phyloP scores from a whole-genome alignment of 208 protist species.

The Trypanosoma vivax region DNA sequence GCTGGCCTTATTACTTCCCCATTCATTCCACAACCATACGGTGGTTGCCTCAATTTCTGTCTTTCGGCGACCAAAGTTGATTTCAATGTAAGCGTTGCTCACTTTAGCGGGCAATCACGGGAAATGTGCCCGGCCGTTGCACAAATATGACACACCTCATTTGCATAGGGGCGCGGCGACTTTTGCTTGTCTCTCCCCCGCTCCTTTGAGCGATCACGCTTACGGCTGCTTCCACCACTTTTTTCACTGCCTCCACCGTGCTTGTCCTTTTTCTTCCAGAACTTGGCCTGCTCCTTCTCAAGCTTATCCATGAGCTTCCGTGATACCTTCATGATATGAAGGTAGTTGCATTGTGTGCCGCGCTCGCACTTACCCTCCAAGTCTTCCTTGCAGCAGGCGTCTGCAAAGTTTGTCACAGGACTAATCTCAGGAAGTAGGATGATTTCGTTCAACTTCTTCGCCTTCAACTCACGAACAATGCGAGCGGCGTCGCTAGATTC shows the following conservation, averaged over 20 bases:
- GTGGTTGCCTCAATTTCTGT: no score
- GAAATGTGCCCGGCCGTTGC: constrained; percentile 51
- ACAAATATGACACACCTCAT: constrained; percentile 60
- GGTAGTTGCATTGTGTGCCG: constrained; percentile 97
- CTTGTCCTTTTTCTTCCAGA: constrained; percentile 56
- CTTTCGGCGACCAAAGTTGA: no score
- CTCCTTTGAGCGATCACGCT: constrained; percentile 38
- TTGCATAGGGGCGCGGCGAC: constrained; percentile 14
- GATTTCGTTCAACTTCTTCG: constrained; percentile 84
- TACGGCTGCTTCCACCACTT: constrained; percentile 27
- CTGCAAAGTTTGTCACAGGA: constrained; percentile 97
- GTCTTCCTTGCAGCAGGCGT: constrained; percentile 96
- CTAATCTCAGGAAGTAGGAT: constrained; percentile 92
- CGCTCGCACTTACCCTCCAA: constrained; percentile 89
- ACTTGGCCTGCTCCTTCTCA: constrained; percentile 79
- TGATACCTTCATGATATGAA: constrained; percentile 94
- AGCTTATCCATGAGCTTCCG: constrained; percentile 79
- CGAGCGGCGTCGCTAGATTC: constrained; percentile 81
- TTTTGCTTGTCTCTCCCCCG: constrained; percentile 17
- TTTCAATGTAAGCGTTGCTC: no score
- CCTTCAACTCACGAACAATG: constrained; percentile 76
- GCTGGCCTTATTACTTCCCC: no score
- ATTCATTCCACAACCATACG: no score
- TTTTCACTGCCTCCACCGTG: constrained; percentile 32
- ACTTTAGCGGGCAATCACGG: constrained; percentile 60